A percentile compares a stretch with the other conserved stretches of the same genome.
Conservation (phyloP, 139 green algal genomes). For the Chlamydomonas sp. region DNA sequence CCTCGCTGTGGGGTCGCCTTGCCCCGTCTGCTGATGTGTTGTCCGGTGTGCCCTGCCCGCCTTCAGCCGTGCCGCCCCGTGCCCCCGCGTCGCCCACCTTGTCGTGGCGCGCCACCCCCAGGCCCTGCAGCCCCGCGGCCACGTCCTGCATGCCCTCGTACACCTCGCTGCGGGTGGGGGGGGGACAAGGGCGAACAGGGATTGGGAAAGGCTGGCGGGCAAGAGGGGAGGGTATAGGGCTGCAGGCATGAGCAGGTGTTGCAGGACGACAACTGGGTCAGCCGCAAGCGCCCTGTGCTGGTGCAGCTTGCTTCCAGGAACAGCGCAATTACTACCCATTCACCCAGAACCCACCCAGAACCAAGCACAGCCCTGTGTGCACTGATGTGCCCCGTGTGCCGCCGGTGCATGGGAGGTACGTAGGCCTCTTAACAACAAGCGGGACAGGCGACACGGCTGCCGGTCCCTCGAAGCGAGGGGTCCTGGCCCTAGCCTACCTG, state of each 20-base stretch:
- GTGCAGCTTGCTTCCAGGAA: background rate
- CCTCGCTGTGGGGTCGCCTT: background rate
- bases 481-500: conserved; percentile 34
- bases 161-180: conserved; percentile 50
- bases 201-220: background rate
- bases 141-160: conserved; percentile 58
- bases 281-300: background rate
- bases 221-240: background rate
- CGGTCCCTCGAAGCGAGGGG: background rate
- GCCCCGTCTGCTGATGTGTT: too few relatives aligned
- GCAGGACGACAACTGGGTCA: background rate
- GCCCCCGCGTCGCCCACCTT: conserved; percentile 38
- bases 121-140: conserved; percentile 60
- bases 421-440: too few relatives aligned
- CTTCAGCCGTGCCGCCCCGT: background rate
- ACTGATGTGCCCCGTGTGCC: too few relatives aligned
- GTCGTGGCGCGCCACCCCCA: conserved; percentile 59
- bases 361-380: background rate
- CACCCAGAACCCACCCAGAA: background rate
- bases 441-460: too few relatives aligned
- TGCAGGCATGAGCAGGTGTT: too few relatives aligned
- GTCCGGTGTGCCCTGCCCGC: too few relatives aligned
- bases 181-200: background rate
- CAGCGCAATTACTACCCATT: background rate
- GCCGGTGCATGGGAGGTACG: too few relatives aligned